phyloP scores from a whole-genome alignment of 495 filamentous ascomycete genomes.

The Amorphotheca resinae region DNA sequence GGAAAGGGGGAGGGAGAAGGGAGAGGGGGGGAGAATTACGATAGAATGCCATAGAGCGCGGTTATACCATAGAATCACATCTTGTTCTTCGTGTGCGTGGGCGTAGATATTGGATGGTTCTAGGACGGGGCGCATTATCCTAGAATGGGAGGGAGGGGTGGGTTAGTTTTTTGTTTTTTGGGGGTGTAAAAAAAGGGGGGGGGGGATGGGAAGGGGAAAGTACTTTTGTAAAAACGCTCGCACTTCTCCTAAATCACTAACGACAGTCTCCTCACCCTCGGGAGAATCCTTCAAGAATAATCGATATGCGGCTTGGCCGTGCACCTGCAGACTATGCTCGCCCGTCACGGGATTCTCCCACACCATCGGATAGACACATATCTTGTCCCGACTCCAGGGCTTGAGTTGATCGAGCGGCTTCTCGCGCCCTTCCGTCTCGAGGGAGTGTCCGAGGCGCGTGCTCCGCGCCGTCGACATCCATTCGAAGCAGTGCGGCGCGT shows the following conservation, averaged over 20 bases:
- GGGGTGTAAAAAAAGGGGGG: neutral
- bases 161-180: too few species aligned
- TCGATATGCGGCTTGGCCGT: conserved; percentile 28
- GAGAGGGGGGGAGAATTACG: conserved; percentile 10
- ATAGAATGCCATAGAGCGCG: conserved; percentile 22
- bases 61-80: conserved; percentile 26
- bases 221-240: conserved; percentile 19
- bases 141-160: too few species aligned
- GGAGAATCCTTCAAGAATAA: conserved; percentile 23
- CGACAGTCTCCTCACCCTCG: conserved; percentile 20
- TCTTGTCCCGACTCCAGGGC: conserved; percentile 17
- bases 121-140: conserved; percentile 20
- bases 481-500: conserved; percentile 24
- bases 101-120: conserved; percentile 22
- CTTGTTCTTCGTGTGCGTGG: conserved; percentile 21
- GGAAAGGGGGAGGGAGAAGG: neutral
- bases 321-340: conserved; percentile 28
- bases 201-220: neutral
- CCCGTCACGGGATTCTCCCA: conserved; percentile 26
- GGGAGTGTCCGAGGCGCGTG: conserved; percentile 20
- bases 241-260: conserved; percentile 25
- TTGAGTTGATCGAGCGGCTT: conserved; percentile 21
- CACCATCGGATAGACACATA: conserved; percentile 24
- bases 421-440: conserved; percentile 22
- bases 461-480: conserved; percentile 25